phyloP scores from a whole-genome alignment of 2,329 filamentous ascomycete species.

The Clarireedia paspali region DNA sequence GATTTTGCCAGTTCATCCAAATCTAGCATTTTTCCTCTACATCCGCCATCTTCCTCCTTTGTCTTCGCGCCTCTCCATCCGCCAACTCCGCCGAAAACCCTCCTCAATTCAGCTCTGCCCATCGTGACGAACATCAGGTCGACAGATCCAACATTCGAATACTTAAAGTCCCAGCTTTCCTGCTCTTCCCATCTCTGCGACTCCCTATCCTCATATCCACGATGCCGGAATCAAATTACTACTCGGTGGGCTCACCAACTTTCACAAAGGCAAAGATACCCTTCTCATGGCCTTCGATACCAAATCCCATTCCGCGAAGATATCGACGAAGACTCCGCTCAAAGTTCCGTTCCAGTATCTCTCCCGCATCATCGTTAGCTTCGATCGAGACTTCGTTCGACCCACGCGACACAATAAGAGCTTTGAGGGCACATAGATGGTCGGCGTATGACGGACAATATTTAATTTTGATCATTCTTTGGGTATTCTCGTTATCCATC shows the following conservation, averaged over 20 bases:
- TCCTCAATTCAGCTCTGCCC: background rate
- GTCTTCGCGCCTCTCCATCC: background rate
- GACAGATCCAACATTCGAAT: background rate
- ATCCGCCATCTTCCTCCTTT: slow-evolving; percentile 1
- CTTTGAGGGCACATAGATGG: slow-evolving; percentile 73
- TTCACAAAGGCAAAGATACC: slow-evolving; percentile 31
- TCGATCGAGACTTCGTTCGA: slow-evolving; percentile 76
- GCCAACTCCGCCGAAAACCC: slow-evolving; percentile 1
- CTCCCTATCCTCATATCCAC: background rate
- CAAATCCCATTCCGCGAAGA: slow-evolving; percentile 52
- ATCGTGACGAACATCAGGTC: background rate
- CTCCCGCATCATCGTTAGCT: slow-evolving; percentile 65
- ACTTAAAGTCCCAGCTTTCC: background rate
- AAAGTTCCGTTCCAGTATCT: slow-evolving; percentile 58
- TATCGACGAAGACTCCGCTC: slow-evolving; percentile 61
- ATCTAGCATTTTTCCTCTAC: background rate
- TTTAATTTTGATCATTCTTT: slow-evolving; percentile 62
- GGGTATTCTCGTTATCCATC: slow-evolving; percentile 76
- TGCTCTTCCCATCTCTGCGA: background rate
- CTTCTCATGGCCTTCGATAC: slow-evolving; percentile 39
- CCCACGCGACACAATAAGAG: slow-evolving; percentile 66
- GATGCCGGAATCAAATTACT: slow-evolving; percentile 22
- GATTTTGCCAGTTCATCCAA: slow-evolving; percentile 1
- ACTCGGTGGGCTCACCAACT: slow-evolving; percentile 20
- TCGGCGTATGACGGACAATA: slow-evolving; percentile 81